phyloP scores from a whole-genome alignment of 2,329 filamentous ascomycete species.

The Metarhizium anisopliae region DNA sequence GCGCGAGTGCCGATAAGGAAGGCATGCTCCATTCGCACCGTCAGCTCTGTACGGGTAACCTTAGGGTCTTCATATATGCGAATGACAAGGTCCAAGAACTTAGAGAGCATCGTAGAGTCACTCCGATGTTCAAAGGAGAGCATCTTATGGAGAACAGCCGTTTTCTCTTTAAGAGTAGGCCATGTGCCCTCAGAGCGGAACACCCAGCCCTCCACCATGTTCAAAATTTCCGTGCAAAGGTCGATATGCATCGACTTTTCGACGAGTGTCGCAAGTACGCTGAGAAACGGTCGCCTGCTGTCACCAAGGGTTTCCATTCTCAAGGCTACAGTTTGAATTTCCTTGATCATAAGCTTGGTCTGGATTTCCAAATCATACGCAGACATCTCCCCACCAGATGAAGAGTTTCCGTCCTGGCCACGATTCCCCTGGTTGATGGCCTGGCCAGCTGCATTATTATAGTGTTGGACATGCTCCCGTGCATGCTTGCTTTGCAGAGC shows the following conservation, averaged over 20 bases:
- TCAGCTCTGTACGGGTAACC: constrained; percentile 89
- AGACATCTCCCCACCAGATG: constrained; percentile 47
- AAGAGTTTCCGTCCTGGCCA: constrained; percentile 45
- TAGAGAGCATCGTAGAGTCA: constrained; percentile 78
- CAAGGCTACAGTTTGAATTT: constrained; percentile 83
- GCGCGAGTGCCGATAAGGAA: constrained; percentile 93
- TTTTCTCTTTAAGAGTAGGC: constrained; percentile 97
- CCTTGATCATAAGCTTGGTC: constrained; percentile 85
- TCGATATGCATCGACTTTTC: constrained; percentile 85
- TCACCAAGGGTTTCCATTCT: constrained; percentile 91
- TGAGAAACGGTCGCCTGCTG: constrained; percentile 85
- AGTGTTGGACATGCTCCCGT: constrained; percentile 82
- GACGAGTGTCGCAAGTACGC: constrained; percentile 86
- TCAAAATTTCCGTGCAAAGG: constrained; percentile 85
- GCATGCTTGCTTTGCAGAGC: constrained; percentile 86
- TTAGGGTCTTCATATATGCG: constrained; percentile 97
- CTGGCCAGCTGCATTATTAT: constrained; percentile 48
- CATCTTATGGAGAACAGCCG: constrained; percentile 98
- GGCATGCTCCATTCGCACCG: constrained; percentile 93
- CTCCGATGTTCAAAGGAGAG: constrained; percentile 80
- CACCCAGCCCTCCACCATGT: constrained; percentile 92
- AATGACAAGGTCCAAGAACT: constrained; percentile 93
- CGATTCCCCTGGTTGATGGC: constrained; percentile 32
- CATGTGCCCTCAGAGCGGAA: constrained; percentile 92
- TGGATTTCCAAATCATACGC: constrained; percentile 80